Conservation (phyloP, 371 early-diverging fungal genomes). For the Sporodiniella umbellata region DNA sequence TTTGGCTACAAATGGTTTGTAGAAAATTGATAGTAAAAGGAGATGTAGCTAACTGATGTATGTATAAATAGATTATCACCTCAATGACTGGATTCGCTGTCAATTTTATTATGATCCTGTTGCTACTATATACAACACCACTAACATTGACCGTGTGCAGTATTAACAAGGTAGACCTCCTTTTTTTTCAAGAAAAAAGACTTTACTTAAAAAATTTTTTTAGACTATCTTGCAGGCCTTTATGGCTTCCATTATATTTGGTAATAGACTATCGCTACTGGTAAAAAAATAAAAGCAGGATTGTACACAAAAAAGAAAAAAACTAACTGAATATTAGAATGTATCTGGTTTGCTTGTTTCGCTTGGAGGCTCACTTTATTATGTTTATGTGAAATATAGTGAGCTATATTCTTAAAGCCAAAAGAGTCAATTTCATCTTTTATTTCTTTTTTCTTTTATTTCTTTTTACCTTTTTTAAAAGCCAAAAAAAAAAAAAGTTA, state of each 20-base stretch:
- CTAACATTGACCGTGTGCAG: slow-evolving; percentile 9
- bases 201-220: not conserved
- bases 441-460: not conserved
- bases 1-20: slow-evolving; percentile 26
- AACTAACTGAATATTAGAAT: slow-evolving; percentile 8
- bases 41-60: not conserved
- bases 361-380: slow-evolving; percentile 10
- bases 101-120: slow-evolving; percentile 11
- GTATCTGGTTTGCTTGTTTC: slow-evolving; percentile 10
- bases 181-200: not conserved
- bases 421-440: not conserved
- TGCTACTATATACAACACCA: slow-evolving; percentile 18
- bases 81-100: slow-evolving; percentile 16
- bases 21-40: too few relatives aligned
- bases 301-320: not conserved
- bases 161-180: slow-evolving; percentile 10
- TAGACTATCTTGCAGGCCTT: slow-evolving; percentile 15
- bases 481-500: not conserved
- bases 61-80: slow-evolving; percentile 8
- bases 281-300: slow-evolving; percentile 2
- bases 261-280: slow-evolving; percentile 10
- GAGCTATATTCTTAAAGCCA: slow-evolving; percentile 1
- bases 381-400: slow-evolving; percentile 3
- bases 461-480: not conserved
- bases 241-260: slow-evolving; percentile 13